Conservation (phyloP, 108 stramenopile species). For the Cyclostephanos tholiformis region DNA sequence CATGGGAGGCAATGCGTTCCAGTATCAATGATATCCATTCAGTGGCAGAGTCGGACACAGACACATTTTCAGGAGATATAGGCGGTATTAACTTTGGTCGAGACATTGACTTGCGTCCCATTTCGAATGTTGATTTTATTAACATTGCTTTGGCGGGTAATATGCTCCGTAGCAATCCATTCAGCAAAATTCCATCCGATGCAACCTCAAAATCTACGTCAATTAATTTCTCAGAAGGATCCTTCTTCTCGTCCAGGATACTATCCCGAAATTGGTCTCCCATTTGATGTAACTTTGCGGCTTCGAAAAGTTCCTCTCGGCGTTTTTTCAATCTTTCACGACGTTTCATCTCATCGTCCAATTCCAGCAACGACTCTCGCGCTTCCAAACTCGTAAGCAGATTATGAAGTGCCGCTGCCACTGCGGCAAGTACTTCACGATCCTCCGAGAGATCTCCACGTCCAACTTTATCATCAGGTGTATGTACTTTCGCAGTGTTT, state of each 20-base stretch:
- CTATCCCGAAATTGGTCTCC: not conserved
- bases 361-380: conserved; percentile 33
- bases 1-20: conserved; percentile 55
- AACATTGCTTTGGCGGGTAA: conserved; percentile 51
- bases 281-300: conserved; percentile 2
- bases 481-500: conserved; percentile 26
- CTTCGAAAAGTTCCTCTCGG: not conserved
- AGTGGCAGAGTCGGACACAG: conserved; percentile 69
- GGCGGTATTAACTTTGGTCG: conserved; percentile 35
- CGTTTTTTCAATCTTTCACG: conserved; percentile 24
- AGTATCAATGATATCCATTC: conserved; percentile 79
- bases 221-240: conserved; percentile 3
- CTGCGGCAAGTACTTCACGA: conserved; percentile 68
- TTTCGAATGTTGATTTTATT: conserved; percentile 21
- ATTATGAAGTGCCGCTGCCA: conserved; percentile 76
- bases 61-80: conserved; percentile 23
- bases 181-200: conserved; percentile 42
- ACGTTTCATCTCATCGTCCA: conserved; percentile 34
- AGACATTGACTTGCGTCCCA: conserved; percentile 3
- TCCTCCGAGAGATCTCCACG: conserved; percentile 12
- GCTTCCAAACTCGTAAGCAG: conserved; percentile 45
- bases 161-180: conserved; percentile 62
- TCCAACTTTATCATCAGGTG: not conserved
- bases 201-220: conserved; percentile 42
- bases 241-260: conserved; percentile 2